phyloP scores from a whole-genome alignment of 75 land plant genomes.

The Cupressus sempervirens region DNA sequence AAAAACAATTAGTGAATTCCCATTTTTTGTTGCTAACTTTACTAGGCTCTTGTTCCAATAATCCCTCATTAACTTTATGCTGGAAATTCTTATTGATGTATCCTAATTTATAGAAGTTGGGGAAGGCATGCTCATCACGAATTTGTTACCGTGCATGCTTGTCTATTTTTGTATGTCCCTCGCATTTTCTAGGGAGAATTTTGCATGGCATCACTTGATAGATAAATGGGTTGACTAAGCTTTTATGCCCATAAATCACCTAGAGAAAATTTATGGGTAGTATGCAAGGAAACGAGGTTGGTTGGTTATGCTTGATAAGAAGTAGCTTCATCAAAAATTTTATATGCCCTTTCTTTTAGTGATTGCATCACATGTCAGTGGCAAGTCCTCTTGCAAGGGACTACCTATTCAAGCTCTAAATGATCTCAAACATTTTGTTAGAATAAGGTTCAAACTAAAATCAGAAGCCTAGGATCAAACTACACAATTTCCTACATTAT shows the following conservation, averaged over 20 bases:
- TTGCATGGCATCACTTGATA: not conserved
- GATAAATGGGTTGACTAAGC: not conserved
- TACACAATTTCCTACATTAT: not conserved
- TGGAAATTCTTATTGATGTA: not conserved
- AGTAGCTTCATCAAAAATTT: not conserved
- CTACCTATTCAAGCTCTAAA: not conserved
- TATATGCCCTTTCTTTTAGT: not conserved
- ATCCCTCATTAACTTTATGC: not conserved
- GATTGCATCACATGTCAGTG: not conserved
- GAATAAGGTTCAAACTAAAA: not conserved
- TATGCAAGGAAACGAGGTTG: not conserved
- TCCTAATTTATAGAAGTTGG: not conserved
- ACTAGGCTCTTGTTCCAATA: not conserved
- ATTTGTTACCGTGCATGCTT: not conserved
- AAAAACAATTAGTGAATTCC: not conserved
- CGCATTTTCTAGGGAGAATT: not conserved
- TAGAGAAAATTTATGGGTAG: not conserved
- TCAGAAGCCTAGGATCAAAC: not conserved
- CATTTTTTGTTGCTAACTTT: not conserved
- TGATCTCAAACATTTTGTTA: not conserved
- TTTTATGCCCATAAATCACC: not conserved
- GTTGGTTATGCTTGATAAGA: not conserved
- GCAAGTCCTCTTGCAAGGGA: not conserved
- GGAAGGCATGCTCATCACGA: not conserved
- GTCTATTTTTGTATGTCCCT: not conserved